Evolutionary conservation across 2,329 filamentous ascomycete genomes (phyloP).

Genomic region (Aureobasidium uvarum): DNA sequence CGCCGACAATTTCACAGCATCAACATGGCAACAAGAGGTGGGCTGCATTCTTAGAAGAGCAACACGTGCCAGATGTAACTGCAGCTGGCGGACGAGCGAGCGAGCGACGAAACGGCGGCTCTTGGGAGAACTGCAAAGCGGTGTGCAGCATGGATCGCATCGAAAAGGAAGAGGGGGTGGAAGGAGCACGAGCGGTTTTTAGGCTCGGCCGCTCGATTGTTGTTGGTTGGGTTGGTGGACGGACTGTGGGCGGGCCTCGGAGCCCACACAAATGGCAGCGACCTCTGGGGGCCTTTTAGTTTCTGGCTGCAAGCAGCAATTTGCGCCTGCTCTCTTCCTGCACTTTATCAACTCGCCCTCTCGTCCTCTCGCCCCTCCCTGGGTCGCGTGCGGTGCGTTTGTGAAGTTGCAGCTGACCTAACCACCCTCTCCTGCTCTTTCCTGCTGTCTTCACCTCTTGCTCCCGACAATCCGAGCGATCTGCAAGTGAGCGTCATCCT

Average conservation of each 20-base stretch:
- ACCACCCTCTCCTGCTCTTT: not conserved
- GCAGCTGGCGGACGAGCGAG: not conserved
- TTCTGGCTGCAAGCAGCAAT: conserved; percentile 13
- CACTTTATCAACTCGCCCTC: conserved; percentile 23
- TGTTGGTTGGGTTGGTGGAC: conserved; percentile 4
- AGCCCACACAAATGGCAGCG: conserved; percentile 2
- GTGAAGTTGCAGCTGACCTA: conserved; percentile 23
- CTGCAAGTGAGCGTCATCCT: conserved; percentile 26
- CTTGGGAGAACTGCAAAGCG: not conserved
- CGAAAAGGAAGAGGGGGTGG: conserved; percentile 11
- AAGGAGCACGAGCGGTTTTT: conserved; percentile 13
- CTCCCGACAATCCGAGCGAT: conserved; percentile 14
- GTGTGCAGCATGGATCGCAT: conserved; percentile 3
- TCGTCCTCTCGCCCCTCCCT: conserved; percentile 23
- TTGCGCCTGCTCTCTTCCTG: conserved; percentile 17
- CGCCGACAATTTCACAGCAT: conserved; percentile 9
- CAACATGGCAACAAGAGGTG: conserved; percentile 4
- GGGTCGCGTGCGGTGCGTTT: conserved; percentile 24
- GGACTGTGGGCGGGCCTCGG: conserved; percentile 15
- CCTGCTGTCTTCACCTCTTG: conserved; percentile 1
- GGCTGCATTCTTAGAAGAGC: not conserved
- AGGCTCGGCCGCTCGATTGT: not conserved
- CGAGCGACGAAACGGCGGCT: conserved; percentile 15
- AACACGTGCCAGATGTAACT: not conserved
- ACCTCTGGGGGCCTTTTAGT: conserved; percentile 15